These are phyloP conservation scores for Thinopyrum elongatum DNA, from an alignment of 176 grass and related monocot species.

Conservation along the genomic window DNA sequence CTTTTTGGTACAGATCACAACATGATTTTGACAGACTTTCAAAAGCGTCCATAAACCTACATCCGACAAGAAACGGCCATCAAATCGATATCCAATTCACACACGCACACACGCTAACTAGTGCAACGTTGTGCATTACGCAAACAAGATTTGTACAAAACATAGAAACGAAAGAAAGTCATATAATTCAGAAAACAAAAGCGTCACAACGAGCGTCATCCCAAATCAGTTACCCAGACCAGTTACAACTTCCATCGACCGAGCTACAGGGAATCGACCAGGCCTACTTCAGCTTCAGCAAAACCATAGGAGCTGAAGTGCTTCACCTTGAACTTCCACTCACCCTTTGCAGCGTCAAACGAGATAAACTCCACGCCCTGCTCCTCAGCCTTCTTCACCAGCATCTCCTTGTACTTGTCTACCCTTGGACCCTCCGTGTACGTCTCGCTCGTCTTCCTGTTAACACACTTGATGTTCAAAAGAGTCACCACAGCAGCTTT, in stretches of 20 bases:
- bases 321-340: conserved; percentile 94
- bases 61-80: not conserved
- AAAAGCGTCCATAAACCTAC: not conserved
- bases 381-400: conserved; percentile 60
- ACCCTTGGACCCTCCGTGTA: conserved; percentile 49
- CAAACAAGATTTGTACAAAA: conserved; percentile 1
- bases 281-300: conserved; percentile 3
- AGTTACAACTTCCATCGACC: not conserved
- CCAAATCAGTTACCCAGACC: not conserved
- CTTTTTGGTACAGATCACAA: not conserved
- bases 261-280: not conserved
- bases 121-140: not conserved
- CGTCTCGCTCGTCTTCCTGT: conserved; percentile 71
- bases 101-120: not conserved
- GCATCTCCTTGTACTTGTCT: conserved; percentile 74
- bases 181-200: not conserved
- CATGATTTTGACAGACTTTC: not conserved
- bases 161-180: not conserved
- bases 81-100: not conserved
- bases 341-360: conserved; percentile 55
- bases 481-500: conserved; percentile 82
- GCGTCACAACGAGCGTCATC: not conserved
- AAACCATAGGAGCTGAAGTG: conserved; percentile 62
- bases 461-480: conserved; percentile 74
- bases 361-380: conserved; percentile 83